These are phyloP conservation scores for Phyllosticta citriasiana DNA, from an alignment of 2,329 filamentous ascomycete species.

Conservation along the genomic window DNA sequence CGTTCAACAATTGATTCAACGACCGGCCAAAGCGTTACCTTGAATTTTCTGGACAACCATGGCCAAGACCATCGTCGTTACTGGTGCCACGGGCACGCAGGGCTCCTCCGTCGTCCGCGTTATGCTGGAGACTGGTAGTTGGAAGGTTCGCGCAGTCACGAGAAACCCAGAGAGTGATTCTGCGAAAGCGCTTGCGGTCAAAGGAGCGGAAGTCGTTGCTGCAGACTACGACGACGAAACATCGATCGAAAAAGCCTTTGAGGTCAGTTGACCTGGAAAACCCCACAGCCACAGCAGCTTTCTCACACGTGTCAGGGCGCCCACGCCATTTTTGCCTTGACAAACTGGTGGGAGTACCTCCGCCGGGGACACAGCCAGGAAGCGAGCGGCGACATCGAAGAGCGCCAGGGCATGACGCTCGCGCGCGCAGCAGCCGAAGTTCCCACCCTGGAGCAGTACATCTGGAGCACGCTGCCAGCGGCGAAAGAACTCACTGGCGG, in stretches of 20 bases:
- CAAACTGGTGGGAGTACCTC: constrained; percentile 15
- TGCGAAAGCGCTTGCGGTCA: constrained; percentile 13
- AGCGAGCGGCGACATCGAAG: constrained; percentile 29
- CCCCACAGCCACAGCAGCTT: not conserved
- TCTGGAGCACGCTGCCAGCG: constrained; percentile 38
- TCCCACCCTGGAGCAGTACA: constrained; percentile 32
- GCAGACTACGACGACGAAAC: constrained; percentile 13
- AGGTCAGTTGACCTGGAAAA: not conserved
- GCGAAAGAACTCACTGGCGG: constrained; percentile 23
- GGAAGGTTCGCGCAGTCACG: constrained; percentile 18
- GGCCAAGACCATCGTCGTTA: constrained; percentile 17
- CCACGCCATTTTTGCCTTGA: constrained; percentile 13
- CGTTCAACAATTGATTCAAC: no score
- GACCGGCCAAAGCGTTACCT: not conserved
- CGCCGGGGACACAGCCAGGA: constrained; percentile 21
- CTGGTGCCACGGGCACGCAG: constrained; percentile 21
- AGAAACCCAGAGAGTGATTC: constrained; percentile 15
- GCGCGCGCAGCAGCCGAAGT: constrained; percentile 32
- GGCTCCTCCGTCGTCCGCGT: constrained; percentile 15
- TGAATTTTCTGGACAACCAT: not conserved
- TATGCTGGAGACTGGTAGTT: constrained; percentile 15
- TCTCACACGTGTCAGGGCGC: constrained; percentile 7
- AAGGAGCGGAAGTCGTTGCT: constrained; percentile 14
- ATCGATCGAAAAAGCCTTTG: constrained; percentile 13
- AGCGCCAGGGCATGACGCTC: constrained; percentile 32